Conservation (phyloP, 805 yeast species). For the Candida chauliodis region DNA sequence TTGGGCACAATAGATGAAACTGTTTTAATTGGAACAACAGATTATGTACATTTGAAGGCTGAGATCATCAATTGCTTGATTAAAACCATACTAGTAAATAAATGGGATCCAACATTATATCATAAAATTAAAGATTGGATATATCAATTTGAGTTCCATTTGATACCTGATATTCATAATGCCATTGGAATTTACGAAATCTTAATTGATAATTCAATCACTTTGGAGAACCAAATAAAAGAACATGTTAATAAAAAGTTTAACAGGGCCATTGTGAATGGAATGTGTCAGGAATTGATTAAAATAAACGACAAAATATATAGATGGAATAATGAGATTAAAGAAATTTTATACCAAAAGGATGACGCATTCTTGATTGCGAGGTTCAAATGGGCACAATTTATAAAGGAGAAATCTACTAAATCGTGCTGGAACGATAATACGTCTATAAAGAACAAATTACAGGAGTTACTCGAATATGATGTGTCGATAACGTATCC, state of each 20-base stretch:
- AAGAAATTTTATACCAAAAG: conserved; percentile 17
- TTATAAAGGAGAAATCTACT: conserved; percentile 23
- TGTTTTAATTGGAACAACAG: conserved; percentile 5
- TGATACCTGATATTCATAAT: conserved; percentile 14
- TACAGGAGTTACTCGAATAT: conserved; percentile 15
- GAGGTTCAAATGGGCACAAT: conserved; percentile 35
- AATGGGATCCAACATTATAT: conserved; percentile 37
- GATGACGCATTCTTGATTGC: conserved; percentile 1
- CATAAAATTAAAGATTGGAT: conserved; percentile 34
- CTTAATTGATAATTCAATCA: conserved; percentile 40
- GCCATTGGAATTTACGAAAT: conserved; percentile 45
- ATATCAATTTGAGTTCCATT: conserved; percentile 23
- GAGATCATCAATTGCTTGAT: conserved; percentile 23
- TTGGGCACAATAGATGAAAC: conserved; percentile 2
- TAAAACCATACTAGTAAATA: conserved; percentile 27
- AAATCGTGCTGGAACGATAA: conserved; percentile 30
- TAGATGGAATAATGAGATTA: conserved; percentile 46
- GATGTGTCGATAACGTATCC: conserved; percentile 40
- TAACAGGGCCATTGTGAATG: conserved; percentile 27
- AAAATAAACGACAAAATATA: conserved; percentile 40
- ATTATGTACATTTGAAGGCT: conserved; percentile 20
- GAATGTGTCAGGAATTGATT: conserved; percentile 34
- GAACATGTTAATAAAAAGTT: conserved; percentile 13
- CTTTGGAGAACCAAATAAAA: conserved; percentile 24
- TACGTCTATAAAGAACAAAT: conserved; percentile 20